Percentiles rank a stretch among this genome's conserved stretches.
phyloP scores from a whole-genome alignment of 495 filamentous ascomycete genomes.

The Aspergillus heteromorphus region DNA sequence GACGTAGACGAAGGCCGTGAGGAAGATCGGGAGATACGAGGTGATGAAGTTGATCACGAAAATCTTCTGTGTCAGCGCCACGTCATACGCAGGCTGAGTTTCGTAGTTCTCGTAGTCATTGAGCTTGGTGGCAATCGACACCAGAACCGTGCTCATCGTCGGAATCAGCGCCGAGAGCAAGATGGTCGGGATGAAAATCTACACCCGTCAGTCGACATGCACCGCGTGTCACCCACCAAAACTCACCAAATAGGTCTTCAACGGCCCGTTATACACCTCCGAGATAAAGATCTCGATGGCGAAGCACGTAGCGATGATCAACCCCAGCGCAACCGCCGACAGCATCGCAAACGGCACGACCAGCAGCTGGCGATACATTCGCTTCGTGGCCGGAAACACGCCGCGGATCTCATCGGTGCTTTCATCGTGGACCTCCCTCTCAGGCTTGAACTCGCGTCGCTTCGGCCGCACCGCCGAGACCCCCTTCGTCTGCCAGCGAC shows the following conservation, averaged over 20 bases:
- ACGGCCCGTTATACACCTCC: slow-evolving; percentile 87
- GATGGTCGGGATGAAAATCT: slow-evolving; percentile 86
- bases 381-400: slow-evolving; percentile 71
- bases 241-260: slow-evolving; percentile 76
- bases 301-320: slow-evolving; percentile 82
- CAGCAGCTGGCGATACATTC: slow-evolving; percentile 72
- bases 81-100: slow-evolving; percentile 71
- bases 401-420: slow-evolving; percentile 78
- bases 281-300: slow-evolving; percentile 94
- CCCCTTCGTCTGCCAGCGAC: slow-evolving; percentile 87
- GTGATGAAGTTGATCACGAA: slow-evolving; percentile 98
- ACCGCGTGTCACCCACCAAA: background rate
- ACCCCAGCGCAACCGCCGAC: slow-evolving; percentile 63
- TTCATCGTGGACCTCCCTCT: slow-evolving; percentile 69
- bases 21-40: slow-evolving; percentile 84
- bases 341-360: slow-evolving; percentile 84
- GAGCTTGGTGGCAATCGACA: slow-evolving; percentile 67
- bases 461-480: slow-evolving; percentile 77
- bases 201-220: slow-evolving; percentile 24
- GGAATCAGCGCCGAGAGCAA: slow-evolving; percentile 78
- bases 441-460: slow-evolving; percentile 71
- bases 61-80: slow-evolving; percentile 79
- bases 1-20: slow-evolving; percentile 95
- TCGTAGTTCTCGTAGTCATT: slow-evolving; percentile 92
- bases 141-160: slow-evolving; percentile 69